Evolutionary conservation across 2,329 filamentous ascomycete species (phyloP).

Genomic region (Epichloe glyceriae): DNA sequence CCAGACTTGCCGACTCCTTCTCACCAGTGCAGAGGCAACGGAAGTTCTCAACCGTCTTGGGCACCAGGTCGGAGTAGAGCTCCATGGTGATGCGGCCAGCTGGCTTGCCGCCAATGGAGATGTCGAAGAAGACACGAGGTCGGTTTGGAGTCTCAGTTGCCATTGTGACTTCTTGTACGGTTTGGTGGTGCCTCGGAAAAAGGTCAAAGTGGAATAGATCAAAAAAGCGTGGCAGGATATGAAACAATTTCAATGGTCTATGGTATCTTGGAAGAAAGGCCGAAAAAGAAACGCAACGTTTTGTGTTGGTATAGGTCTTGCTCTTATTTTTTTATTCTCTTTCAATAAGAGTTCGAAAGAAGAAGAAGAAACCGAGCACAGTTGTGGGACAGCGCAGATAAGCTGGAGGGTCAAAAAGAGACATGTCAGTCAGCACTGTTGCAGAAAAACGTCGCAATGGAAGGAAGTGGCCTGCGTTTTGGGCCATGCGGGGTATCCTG

Average conservation of each 20-base stretch:
- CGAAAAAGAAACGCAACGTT: background rate
- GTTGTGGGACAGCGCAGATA: background rate
- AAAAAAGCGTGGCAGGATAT: background rate
- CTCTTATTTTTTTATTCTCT: background rate
- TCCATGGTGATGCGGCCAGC: conserved; percentile 77
- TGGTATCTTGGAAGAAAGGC: background rate
- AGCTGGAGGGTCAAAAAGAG: background rate
- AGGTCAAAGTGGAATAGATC: background rate
- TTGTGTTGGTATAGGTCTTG: no score
- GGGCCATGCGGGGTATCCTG: background rate
- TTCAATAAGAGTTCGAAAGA: background rate
- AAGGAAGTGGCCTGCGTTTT: background rate
- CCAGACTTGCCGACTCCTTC: conserved; percentile 69
- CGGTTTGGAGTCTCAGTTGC: conserved; percentile 37
- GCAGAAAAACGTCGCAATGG: background rate
- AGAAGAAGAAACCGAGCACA: background rate
- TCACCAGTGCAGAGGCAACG: conserved; percentile 87
- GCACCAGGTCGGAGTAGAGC: conserved; percentile 64
- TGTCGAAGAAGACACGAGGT: conserved; percentile 85
- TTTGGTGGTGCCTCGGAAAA: background rate
- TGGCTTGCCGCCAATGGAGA: conserved; percentile 61
- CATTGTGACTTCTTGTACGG: conserved; percentile 19
- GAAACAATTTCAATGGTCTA: background rate
- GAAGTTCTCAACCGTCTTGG: conserved; percentile 96
- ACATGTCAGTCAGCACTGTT: conserved; percentile 1